phyloP scores from a whole-genome alignment of 345 rosid species.

The Murraya paniculata region DNA sequence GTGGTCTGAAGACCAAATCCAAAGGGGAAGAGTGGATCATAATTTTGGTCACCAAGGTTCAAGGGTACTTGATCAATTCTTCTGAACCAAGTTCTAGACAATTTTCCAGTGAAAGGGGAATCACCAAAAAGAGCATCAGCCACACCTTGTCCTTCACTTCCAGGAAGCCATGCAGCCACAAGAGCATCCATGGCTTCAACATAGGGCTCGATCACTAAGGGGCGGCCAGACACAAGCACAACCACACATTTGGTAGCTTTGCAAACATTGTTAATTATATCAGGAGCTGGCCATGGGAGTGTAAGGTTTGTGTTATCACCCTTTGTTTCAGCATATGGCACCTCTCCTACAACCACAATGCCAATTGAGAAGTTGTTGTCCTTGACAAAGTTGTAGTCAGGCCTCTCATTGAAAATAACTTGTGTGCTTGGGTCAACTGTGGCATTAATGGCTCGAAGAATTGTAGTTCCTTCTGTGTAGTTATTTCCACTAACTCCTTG shows the following conservation, averaged over 20 bases:
- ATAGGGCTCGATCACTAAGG: constrained; percentile 40
- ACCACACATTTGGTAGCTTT: constrained; percentile 38
- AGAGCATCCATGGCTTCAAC: constrained; percentile 28
- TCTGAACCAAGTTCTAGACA: constrained; percentile 60
- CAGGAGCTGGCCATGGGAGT: constrained; percentile 35
- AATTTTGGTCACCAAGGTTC: constrained; percentile 57
- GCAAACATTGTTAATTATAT: constrained; percentile 40
- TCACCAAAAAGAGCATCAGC: constrained; percentile 49
- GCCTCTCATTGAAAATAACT: constrained; percentile 48
- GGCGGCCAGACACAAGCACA: constrained; percentile 39
- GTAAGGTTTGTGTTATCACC: constrained; percentile 47
- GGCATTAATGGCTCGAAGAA: constrained; percentile 50
- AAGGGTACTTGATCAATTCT: constrained; percentile 64
- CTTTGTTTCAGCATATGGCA: constrained; percentile 40
- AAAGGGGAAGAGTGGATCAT: constrained; percentile 63
- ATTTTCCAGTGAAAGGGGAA: constrained; percentile 46
- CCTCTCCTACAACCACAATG: constrained; percentile 42
- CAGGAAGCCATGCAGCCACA: constrained; percentile 59
- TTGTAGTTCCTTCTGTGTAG: constrained; percentile 56
- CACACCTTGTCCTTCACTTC: constrained; percentile 58
- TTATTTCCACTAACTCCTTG: constrained; percentile 55
- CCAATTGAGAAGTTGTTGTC: not conserved
- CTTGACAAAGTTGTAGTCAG: constrained; percentile 21
- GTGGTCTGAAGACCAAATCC: constrained; percentile 51
- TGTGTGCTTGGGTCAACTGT: constrained; percentile 51